Base-by-base conservation (phyloP, 768 basidiomycete genomes). In the Royoungia palumana region DNA sequence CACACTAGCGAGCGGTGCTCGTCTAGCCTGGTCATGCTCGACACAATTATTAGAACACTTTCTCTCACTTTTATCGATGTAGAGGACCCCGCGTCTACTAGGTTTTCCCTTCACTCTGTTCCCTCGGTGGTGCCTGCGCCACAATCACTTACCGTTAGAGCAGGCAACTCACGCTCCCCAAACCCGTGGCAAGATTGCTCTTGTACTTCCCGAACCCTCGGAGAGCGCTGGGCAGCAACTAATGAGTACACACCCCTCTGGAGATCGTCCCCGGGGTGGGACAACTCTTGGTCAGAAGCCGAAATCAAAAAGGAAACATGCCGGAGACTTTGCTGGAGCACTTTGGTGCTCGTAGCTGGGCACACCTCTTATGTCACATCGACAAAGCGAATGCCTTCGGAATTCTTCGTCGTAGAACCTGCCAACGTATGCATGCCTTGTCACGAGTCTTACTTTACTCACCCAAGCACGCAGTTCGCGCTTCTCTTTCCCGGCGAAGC, bases 401-500 rank as follows among this genome's bases (percentile, higher is more conserved):
- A 83, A 35, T 60, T 85, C 21, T 85, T 80, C 57, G 68, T 85
- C 50, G 62, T 78, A 22, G 78, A 87, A 54, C 82, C 83, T 16
- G 72, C 81, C 14, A 87, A 89, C 62, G 85, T 86, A 56, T 47
- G 83, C 16, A 27, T 6, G 5, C 39, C 25, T 27, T 38, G 41
- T 35, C 19, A 39, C 41, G 38, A 19, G 16, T 37, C 19, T 32
- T 38, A 37, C 22, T 47, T n/a, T 55, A 56, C 40, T 3, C 22
- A 2, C n/a, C n/a, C 30, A 40, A 9, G 16, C 44, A 27, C 51
- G 13, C 57, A 89, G 87, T 85, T 82, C 62, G 78, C 80, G 1
- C 63, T 89, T n/a, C 68, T 89, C 19, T 89, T 89, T 63, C 82
- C 85, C 7, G 87, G 85, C n/a, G 87, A 89, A 66, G 74, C 78